A percentile compares a stretch with the other conserved stretches of the same genome.
Evolutionary conservation across 306 rosid genomes (phyloP).

Genomic region (Lathyrus sativus): DNA sequence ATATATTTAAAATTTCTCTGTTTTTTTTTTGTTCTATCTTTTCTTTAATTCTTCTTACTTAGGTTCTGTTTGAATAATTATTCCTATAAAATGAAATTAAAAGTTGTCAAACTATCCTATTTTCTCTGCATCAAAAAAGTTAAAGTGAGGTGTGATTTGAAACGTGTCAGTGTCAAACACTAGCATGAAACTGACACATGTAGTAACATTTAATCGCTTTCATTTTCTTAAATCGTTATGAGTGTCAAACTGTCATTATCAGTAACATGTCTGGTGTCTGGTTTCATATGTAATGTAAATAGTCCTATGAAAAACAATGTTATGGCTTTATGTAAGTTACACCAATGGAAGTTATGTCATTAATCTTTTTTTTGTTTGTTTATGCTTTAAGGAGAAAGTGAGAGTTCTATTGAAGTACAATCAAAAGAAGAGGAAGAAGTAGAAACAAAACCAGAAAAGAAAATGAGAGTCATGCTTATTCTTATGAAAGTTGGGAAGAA

Average conservation of each 20-base stretch:
- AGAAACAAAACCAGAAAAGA: slow-evolving; percentile 46
- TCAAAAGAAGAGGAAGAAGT: slow-evolving; percentile 63
- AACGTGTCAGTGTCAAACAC: not conserved
- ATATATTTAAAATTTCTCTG: slow-evolving; percentile 17
- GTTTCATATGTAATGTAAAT: no score
- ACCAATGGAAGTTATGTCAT: slow-evolving; percentile 5
- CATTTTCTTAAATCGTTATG: not conserved
- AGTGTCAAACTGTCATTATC: slow-evolving; percentile 9
- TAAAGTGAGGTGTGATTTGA: not conserved
- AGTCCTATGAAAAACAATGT: no score
- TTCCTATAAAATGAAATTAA: slow-evolving; percentile 28
- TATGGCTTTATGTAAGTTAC: not conserved
- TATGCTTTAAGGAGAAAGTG: slow-evolving; percentile 55
- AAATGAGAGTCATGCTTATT: slow-evolving; percentile 52
- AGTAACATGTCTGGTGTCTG: not conserved
- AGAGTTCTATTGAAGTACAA: slow-evolving; percentile 55
- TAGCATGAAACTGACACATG: not conserved
- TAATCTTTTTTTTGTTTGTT: slow-evolving; percentile 35
- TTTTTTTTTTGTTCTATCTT: slow-evolving; percentile 22
- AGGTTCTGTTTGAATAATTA: slow-evolving; percentile 34
- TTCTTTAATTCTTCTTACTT: slow-evolving; percentile 33
- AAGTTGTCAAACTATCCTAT: slow-evolving; percentile 10
- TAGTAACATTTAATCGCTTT: not conserved
- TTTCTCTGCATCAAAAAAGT: slow-evolving; percentile 18
- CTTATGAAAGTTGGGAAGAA: slow-evolving; percentile 77